These are phyloP conservation scores for Xerocomellus dryophilus DNA, from an alignment of 768 basidiomycete species.

Conservation along the genomic window DNA sequence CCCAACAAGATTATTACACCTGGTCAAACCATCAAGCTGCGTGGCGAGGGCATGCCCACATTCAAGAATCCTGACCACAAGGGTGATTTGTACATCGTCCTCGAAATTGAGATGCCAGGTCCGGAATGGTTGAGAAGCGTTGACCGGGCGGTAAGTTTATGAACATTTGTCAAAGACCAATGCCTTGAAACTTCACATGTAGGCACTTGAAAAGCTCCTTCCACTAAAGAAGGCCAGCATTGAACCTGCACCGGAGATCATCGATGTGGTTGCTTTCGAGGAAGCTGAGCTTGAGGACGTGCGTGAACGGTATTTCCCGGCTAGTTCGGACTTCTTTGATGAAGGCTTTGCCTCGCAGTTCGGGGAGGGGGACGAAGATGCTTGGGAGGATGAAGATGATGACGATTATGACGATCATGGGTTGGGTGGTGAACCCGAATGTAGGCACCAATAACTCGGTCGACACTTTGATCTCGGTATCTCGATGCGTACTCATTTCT, in stretches of 20 bases:
- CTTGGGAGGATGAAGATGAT: conserved; percentile 70
- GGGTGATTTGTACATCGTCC: conserved; percentile 79
- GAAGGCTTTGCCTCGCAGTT: conserved; percentile 66
- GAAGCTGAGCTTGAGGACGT: conserved; percentile 79
- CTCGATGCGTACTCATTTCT: conserved; percentile 10
- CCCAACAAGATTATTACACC: conserved; percentile 73
- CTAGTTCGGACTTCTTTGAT: conserved; percentile 76
- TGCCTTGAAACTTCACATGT: conserved; percentile 7
- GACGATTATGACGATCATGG: conserved; percentile 47
- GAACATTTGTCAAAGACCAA: not conserved
- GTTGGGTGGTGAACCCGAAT: conserved; percentile 50
- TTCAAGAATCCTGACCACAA: conserved; percentile 61
- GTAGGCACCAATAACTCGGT: conserved; percentile 53
- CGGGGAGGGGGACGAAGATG: conserved; percentile 66
- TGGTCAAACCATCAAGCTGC: conserved; percentile 69
- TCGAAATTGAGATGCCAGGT: conserved; percentile 87
- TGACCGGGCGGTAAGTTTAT: conserved; percentile 50
- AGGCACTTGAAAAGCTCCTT: conserved; percentile 65
- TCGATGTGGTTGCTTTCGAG: conserved; percentile 71
- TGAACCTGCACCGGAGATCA: conserved; percentile 65
- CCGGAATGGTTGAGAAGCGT: conserved; percentile 69
- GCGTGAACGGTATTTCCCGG: conserved; percentile 75
- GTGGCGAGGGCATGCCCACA: conserved; percentile 88
- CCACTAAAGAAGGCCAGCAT: conserved; percentile 77
- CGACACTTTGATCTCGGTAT: conserved; percentile 2